Base-by-base conservation (phyloP, 305 asterid genomes). In the Solanum aculeatissimum region DNA sequence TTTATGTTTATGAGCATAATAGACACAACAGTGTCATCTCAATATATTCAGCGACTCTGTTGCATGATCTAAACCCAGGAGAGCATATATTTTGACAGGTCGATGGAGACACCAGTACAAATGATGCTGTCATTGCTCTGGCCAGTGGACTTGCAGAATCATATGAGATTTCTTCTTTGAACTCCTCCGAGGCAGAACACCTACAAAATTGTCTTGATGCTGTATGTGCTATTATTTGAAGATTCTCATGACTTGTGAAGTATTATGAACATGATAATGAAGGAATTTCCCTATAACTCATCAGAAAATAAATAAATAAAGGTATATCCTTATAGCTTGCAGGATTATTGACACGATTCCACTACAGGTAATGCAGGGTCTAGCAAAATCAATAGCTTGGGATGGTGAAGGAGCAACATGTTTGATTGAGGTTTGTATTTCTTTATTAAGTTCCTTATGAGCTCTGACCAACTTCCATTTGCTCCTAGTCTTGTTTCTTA, bases 361-460 rank as follows among this genome's bases (percentile, higher is more conserved):
- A 47, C 54, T 88, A 51, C 94, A 95, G 98, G 99, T 97, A 85
- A 97, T 97, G 99, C 98, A 93, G 88, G 97, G 99, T 66, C 97
- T 97, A 81, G 99, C 98, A 35, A 97, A 97, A 90, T 97, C 99
- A 66, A 93, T 97, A 86, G 99, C 98, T 83, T 97, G 94, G 97
- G 99, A 97, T 90, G 99, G 99, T 21, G 99, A 97, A 92, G 99
- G 99, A 84, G 98, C 99, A 47, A 97, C 99, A 62, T 95, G 99
- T 91, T 92, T 95, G 92, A 94, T 96, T 84, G 99, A 96, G 99
- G 99, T 96, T 82, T 71, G 89, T 80, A 84, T 87, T 82, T 77
- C 82, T 75, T 77, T 45, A 23, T 25, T 29, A 60, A 63, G 47
- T 12, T 45, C 82, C 43, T 77, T 51, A 0, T 77, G 65, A 51